Base-by-base conservation (phyloP, 164 flowering plant genomes). In the Tetrastigma voinierianum region DNA sequence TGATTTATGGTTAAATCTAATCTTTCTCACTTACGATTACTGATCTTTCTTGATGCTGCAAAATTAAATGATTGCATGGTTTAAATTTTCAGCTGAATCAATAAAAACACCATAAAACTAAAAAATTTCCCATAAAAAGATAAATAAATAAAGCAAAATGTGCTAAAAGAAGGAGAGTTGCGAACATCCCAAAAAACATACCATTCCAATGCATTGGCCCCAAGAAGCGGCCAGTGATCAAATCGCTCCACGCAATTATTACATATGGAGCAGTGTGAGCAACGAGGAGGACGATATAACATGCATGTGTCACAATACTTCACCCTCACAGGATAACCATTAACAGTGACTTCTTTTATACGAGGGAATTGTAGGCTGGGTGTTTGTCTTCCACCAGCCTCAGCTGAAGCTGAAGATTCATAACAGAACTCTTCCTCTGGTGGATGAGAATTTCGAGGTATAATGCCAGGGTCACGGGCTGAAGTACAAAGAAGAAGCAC, bases 181-280 rank as follows among this genome's bases (percentile, higher is more conserved):
- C 40, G 6, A 32, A 24, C 49, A 59, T 47, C 32, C 51, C 46
- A 44, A 71, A 59, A 62, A 76, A 51, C 75, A 64, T 87, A 93
- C 98, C 97, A 79, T 65, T 79, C 96, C 98, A 71, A 93, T 84
- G 80, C 98, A 93, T 58, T 93, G 98, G 58, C 98, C 98, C 98
- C 98, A 93, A 43, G 97, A n/a, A n/a, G n/a, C n/a, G 97, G 85
- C 98, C 90, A 75, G 68, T 93, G 98, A 77, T 93, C 98, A 81
- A 93, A 93, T 25, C 93, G 90, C 69, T 93, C 96, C 51, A 93
- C 91, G 79, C 98, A 93, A 57, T 93, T 93, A 73, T 93, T 84
- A 74, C 98, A 92, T 66, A 92, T 89, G 59, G 95, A 87, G 73
- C 98, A 91, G 74, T 91, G 97, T 3, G 97, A 92, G 76, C 97